A percentile compares a stretch with the other conserved stretches of the same genome.
These are phyloP conservation scores for Aspergillus taichungensis DNA, from an alignment of 495 filamentous ascomycete species.

Conservation along the genomic window DNA sequence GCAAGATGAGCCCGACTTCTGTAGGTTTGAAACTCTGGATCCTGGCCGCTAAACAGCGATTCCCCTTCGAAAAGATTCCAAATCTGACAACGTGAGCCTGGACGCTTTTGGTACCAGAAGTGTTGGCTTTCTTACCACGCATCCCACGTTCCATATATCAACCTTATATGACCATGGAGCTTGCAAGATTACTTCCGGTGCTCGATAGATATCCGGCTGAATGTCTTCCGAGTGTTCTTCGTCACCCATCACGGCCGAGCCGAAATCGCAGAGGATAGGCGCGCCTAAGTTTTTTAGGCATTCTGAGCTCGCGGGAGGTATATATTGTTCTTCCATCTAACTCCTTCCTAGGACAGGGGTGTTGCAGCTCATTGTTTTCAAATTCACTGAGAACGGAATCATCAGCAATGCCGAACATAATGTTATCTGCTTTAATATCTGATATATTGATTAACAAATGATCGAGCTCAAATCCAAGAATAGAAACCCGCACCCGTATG, in stretches of 20 bases:
- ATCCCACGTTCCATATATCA: conserved; percentile 38
- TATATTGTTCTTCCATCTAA: conserved; percentile 22
- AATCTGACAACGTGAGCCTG: conserved; percentile 20
- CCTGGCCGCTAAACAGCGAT: conserved; percentile 19
- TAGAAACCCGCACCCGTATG: conserved; percentile 25
- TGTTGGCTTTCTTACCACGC: too few relatives aligned
- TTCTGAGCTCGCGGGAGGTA: conserved; percentile 14
- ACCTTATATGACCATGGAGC: conserved; percentile 29
- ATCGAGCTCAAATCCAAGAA: too few relatives aligned
- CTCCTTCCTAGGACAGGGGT: conserved; percentile 22
- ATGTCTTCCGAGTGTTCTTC: conserved; percentile 14
- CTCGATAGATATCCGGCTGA: conserved; percentile 32
- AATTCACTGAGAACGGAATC: conserved; percentile 26
- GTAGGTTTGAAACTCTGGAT: conserved; percentile 20
- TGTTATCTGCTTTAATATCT: conserved; percentile 33
- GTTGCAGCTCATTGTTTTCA: conserved; percentile 18
- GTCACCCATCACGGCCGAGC: conserved; percentile 10
- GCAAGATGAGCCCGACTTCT: conserved; percentile 32
- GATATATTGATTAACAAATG: neutral
- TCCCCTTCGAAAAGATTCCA: conserved; percentile 23
- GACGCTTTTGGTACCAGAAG: too few relatives aligned
- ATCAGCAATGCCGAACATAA: conserved; percentile 27
- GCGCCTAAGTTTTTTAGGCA: conserved; percentile 9
- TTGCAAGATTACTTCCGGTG: conserved; percentile 34
- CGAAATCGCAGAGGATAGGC: conserved; percentile 23